Base-by-base conservation (phyloP, 1,284 basidiomycete species). In the Pseudozyma hubeiensis region DNA sequence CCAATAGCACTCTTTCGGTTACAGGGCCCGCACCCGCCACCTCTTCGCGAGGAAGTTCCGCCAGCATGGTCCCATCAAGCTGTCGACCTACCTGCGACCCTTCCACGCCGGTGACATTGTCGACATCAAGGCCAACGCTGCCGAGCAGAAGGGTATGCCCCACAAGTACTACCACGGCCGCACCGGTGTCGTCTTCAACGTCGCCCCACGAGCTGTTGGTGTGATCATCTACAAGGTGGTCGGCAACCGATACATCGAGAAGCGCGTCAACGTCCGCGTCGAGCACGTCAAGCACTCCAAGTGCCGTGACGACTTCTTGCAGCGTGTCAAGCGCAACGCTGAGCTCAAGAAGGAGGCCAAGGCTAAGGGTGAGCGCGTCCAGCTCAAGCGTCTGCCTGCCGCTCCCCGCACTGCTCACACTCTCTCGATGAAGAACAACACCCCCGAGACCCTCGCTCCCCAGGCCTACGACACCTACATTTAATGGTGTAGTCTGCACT, bases 141-240 rank as follows among this genome's bases (percentile, higher is more conserved):
- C 95, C 55, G 92, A 97, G 87, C 97, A 99, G 90, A 97, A 96
- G 92, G 96, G 96, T 87, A 97, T 99, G 94, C 95, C 96, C 86
- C 95, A 97, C 90, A 98, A 98, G 88, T 84, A 82, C 78, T 84
- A 84, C 81, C 67, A 62, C 81, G 94, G 93, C 82, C 92, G 93
- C 75, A 99, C 96, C 77, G 96, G 97, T 79, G 96, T 99, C 83
- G 89, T 99, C 76, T 99, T 97, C 90, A 98, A 98, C 88, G 95
- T 99, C 77, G 93, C 96, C 57, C 93, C 93, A 69, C 90, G 90
- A 65, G 92, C 93, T 63, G 95, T 99, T 80, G 95, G 95, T 86
- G 93, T 99, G 72, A 95, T 99, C 86, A 91, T 96, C 81, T 91
- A 97, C 92, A 99, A 99, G 88, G 89, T 97, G 82, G 95, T 99